Evolutionary conservation across 208 protist species (phyloP), one percentile per base, ranked within the genome.

Genomic region (Acanthamoeba royreba): DNA sequence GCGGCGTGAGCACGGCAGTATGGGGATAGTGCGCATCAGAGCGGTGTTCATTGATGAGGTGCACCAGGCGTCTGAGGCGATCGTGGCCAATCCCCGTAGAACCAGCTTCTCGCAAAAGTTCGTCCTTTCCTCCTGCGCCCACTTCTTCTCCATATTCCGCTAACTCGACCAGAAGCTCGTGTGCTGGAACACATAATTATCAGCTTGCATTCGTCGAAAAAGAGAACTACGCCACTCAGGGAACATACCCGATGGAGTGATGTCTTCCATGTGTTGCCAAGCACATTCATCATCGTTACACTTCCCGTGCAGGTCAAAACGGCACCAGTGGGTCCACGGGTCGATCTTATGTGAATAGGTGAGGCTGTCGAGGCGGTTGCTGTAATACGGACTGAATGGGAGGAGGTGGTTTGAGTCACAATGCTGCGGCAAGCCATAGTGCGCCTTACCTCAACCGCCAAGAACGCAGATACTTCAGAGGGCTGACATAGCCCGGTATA

Each of bases 231-330:
- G n/a, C n/a, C 47, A 87, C 19, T 61, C 4, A 87, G 11, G 5
- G 0, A 22, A 5, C 43, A 11, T 31, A 89, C 81, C 25, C 31
- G 45, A 31, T n/a, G 52, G 81, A 38, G 31, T 17, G 35, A 33
- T 25, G 17, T 89, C 81, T n/a, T 40, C 31, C 0, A 63, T 9
- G 47, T 92, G 88, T 33, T 92, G 69, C 53, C 53, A 92, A 17
- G 88, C 55, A n/a, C 88, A 92, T 13, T 92, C 55, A 40, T 77
- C 88, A 25, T 92, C 88, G 31, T 92, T 77, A 35, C 88, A 92
- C 0, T 49, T 92, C 1, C 88, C 88, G 28, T 77, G 52, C n/a
- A 92, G 45, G 22, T 92, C 88, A 35, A 47, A 92, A n/a, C n/a
- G 53, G 35, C 88, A 92, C n/a, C 69, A n/a, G 25, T 63, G 42